A percentile compares a stretch with the other conserved stretches of the same genome.
phyloP scores from a whole-genome alignment of 345 rosid genomes.

The Hirschfeldia incana region DNA sequence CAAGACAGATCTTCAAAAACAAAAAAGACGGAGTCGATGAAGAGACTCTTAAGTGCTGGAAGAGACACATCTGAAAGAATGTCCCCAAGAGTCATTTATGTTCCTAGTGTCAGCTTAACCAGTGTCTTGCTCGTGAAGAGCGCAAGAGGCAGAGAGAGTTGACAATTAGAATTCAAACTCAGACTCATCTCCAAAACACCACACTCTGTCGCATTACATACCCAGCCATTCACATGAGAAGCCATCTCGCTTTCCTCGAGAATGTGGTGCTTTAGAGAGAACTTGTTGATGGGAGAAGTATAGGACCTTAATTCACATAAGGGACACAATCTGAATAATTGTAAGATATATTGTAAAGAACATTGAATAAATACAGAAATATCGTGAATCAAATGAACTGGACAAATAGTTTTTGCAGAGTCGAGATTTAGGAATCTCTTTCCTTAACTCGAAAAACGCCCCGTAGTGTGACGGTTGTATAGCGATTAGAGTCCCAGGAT shows the following conservation, averaged over 20 bases:
- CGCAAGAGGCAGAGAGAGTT: not conserved
- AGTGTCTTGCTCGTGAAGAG: constrained; percentile 2
- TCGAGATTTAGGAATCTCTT: too few relatives aligned
- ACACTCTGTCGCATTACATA: not conserved
- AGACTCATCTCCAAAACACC: not conserved
- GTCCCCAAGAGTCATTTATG: not conserved
- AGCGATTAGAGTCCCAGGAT: too few relatives aligned
- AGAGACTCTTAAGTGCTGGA: constrained; percentile 23
- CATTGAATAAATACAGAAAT: too few relatives aligned
- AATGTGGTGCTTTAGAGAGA: not conserved
- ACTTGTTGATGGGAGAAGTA: not conserved
- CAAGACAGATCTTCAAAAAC: too few relatives aligned
- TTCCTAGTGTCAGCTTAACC: constrained; percentile 14
- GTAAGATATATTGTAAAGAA: too few relatives aligned
- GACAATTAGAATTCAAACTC: not conserved
- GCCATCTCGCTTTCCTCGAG: not conserved
- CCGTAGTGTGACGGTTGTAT: too few relatives aligned
- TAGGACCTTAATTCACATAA: too few relatives aligned
- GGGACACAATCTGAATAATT: too few relatives aligned
- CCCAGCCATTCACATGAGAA: not conserved
- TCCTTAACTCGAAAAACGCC: too few relatives aligned
- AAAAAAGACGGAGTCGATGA: not conserved
- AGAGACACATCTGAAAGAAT: not conserved
- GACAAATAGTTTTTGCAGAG: too few relatives aligned
- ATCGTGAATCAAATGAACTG: too few relatives aligned